Percentiles rank a stretch among this genome's conserved stretches.
These are phyloP conservation scores for Exophiala sp. DNA, from an alignment of 2,329 filamentous ascomycete species.

Conservation along the genomic window DNA sequence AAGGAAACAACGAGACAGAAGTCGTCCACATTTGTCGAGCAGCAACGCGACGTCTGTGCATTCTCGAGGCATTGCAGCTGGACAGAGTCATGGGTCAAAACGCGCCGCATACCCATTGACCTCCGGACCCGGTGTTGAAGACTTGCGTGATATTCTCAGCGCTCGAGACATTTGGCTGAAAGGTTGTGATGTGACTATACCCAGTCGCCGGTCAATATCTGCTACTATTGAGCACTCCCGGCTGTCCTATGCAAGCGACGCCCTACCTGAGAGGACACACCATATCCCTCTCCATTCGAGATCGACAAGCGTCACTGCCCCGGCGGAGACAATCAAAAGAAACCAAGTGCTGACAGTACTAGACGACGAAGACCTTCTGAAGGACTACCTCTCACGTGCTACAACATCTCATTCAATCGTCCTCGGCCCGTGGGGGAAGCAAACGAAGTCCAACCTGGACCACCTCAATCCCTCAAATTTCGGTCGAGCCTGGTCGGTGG, in stretches of 20 bases:
- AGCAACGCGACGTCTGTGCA: constrained; percentile 30
- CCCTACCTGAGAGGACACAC: not conserved
- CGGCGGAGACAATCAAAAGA: not conserved
- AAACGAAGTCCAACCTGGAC: constrained; percentile 40
- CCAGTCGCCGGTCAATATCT: constrained; percentile 38
- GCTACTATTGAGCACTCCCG: not conserved
- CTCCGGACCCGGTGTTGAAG: constrained; percentile 48
- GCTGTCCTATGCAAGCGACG: not conserved
- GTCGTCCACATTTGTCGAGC: not conserved
- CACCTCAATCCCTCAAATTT: constrained; percentile 42
- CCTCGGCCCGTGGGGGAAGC: constrained; percentile 45
- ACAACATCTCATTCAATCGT: constrained; percentile 41
- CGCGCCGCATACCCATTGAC: constrained; percentile 43
- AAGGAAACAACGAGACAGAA: not conserved
- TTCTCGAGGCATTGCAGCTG: constrained; percentile 36
- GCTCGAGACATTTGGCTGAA: constrained; percentile 48
- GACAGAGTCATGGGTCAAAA: constrained; percentile 38
- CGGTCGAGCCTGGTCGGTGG: constrained; percentile 41
- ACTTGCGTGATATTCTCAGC: constrained; percentile 44
- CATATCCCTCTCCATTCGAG: not conserved
- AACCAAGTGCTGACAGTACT: constrained; percentile 7
- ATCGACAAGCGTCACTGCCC: not conserved
- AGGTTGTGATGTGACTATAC: constrained; percentile 45
- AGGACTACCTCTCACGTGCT: constrained; percentile 19
- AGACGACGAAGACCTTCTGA: constrained; percentile 4